phyloP scores from a whole-genome alignment of 2,329 filamentous ascomycete genomes.

The Fusarium sp. region DNA sequence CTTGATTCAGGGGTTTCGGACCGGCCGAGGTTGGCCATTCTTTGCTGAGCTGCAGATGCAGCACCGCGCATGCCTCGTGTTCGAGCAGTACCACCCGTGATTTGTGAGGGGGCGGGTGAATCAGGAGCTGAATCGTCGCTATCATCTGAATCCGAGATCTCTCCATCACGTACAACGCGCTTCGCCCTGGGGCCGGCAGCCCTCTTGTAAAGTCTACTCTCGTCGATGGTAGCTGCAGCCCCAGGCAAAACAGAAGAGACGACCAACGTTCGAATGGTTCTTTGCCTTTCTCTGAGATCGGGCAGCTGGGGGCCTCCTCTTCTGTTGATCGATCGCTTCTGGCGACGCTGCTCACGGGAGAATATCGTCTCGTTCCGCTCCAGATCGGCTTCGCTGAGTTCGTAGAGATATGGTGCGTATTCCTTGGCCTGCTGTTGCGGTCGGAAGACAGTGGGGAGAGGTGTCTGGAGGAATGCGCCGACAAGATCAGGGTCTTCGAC shows the following conservation, averaged over 20 bases:
- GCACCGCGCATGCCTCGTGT: slow-evolving; percentile 91
- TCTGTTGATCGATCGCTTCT: slow-evolving; percentile 95
- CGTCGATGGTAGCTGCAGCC: slow-evolving; percentile 81
- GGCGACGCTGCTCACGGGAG: slow-evolving; percentile 90
- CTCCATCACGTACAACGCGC: slow-evolving; percentile 69
- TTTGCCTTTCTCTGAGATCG: slow-evolving; percentile 94
- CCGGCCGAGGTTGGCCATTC: slow-evolving; percentile 83
- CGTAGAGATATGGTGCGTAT: slow-evolving; percentile 92
- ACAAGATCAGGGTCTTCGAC: slow-evolving; percentile 92
- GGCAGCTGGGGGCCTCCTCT: slow-evolving; percentile 91
- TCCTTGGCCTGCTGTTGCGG: slow-evolving; percentile 95
- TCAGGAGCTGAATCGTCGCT: slow-evolving; percentile 89
- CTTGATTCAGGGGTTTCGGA: slow-evolving; percentile 89
- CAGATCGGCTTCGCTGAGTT: slow-evolving; percentile 89
- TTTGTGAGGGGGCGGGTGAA: slow-evolving; percentile 81
- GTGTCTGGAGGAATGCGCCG: slow-evolving; percentile 85
- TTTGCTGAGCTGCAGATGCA: slow-evolving; percentile 85
- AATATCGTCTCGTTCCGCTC: slow-evolving; percentile 93
- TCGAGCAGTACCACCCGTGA: slow-evolving; percentile 80
- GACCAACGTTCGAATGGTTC: slow-evolving; percentile 91
- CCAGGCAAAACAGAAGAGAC: slow-evolving; percentile 94
- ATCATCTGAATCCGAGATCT: slow-evolving; percentile 88
- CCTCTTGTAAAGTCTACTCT: slow-evolving; percentile 88
- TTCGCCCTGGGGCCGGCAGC: slow-evolving; percentile 70
- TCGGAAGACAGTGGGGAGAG: slow-evolving; percentile 84